These are phyloP conservation scores for Aspergillus avenaceus DNA, from an alignment of 495 filamentous ascomycete genomes.

Conservation along the genomic window DNA sequence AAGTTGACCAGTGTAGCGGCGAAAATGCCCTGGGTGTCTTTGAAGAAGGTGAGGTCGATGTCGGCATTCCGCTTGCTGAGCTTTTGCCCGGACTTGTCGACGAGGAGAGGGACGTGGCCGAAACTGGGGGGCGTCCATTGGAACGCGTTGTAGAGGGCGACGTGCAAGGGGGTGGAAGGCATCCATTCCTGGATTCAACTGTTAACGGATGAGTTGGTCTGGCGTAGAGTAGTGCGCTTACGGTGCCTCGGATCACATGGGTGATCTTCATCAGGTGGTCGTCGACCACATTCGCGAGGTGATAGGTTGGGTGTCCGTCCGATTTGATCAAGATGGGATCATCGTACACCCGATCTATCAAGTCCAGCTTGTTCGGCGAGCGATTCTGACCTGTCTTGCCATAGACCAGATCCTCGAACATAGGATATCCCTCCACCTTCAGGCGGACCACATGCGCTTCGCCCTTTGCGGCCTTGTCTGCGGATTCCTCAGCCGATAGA, in stretches of 20 bases:
- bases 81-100: conserved; percentile 71
- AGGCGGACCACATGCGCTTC: conserved; percentile 79
- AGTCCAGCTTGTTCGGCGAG: conserved; percentile 39
- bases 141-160: conserved; percentile 83
- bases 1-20: conserved; percentile 79
- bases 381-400: conserved; percentile 52
- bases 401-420: conserved; percentile 74
- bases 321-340: conserved; percentile 85
- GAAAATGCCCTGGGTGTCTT: conserved; percentile 60
- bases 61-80: conserved; percentile 82
- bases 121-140: conserved; percentile 80
- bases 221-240: conserved; percentile 32
- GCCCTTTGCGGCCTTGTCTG: conserved; percentile 58
- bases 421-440: conserved; percentile 54
- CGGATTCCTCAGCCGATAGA: conserved; percentile 63
- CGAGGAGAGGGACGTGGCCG: conserved; percentile 83
- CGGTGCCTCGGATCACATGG: conserved; percentile 85
- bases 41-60: conserved; percentile 65
- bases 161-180: conserved; percentile 84
- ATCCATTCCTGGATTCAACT: conserved; percentile 70
- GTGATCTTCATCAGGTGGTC: conserved; percentile 93
- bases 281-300: conserved; percentile 95
- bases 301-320: conserved; percentile 91
- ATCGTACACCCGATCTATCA: conserved; percentile 52
- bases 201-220: conserved; percentile 1